Evolutionary conservation across 2,329 filamentous ascomycete genomes (phyloP), one percentile per base, ranked within the genome.

Genomic region (Aspergillus sp.): DNA sequence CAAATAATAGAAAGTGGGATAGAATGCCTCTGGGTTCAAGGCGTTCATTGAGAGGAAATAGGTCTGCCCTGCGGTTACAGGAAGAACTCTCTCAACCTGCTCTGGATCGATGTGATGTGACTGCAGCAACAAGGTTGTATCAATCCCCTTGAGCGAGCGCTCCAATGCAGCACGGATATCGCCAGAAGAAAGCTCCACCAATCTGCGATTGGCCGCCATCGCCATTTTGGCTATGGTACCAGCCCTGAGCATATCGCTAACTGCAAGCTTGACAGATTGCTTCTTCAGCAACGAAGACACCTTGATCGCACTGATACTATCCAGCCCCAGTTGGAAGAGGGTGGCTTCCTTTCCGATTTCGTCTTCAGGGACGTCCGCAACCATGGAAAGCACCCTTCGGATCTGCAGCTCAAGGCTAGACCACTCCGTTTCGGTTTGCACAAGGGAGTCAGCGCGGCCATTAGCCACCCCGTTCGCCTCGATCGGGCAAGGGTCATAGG

Each of bases 241-340:
- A 1, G 78, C 75, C 37, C 66, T 74, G 2, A 93, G 61, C 47
- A 94, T 74, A 24, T 84, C 74, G 26, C 81, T 78, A 3, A 89
- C 81, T 20, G 71, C 69, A 1, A 93, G 55, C 8, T 62, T 57
- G 5, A 94, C 58, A 0, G 68, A 73, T 26, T 68, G 60, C 29
- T 48, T 81, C 26, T 75, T 77, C 3, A 95, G 63, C 5, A 86
- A 64, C 0, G 80, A 72, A 6, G 78, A 76, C 3, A 86, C 77
- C 49, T 91, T 93, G 62, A 95, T 91, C 1, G 86, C 81, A 42
- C 80, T 89, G 55, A 95, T 93, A 0, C 88, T 95, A 53, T 95
- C 88, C 1, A 95, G 73, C 0, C 88, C 88, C 2, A 95, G 69
- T 41, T 91, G 79, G 55, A 91, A 93, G 8, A 94, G 72, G 0